Evolutionary conservation across 2,329 filamentous ascomycete species (phyloP).

Genomic region (Fusarium pseudonygamai): DNA sequence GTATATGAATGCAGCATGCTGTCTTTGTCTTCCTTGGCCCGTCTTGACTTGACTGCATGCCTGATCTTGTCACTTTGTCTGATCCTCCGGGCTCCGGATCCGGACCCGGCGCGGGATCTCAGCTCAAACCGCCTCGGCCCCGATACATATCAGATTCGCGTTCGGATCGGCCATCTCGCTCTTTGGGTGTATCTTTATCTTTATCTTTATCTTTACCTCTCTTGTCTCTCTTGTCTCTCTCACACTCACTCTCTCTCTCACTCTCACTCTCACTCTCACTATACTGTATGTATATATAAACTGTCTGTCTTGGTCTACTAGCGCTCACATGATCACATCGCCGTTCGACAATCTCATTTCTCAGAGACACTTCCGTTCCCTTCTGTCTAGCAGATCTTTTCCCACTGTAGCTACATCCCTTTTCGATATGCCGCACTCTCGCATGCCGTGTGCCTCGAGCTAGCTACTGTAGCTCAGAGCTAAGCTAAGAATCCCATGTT

Average conservation of each 20-base stretch:
- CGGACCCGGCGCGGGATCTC: slow-evolving; percentile 5
- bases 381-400: slow-evolving; percentile 1
- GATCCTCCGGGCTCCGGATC: slow-evolving; percentile 8
- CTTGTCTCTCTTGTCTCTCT: background rate
- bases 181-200: background rate
- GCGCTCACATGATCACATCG: slow-evolving; percentile 20
- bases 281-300: background rate
- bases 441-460: background rate
- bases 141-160: background rate
- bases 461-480: background rate
- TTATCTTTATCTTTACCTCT: background rate
- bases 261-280: background rate
- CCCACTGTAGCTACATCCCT: background rate
- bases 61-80: background rate
- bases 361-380: background rate
- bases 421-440: slow-evolving; percentile 6
- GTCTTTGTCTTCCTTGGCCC: background rate
- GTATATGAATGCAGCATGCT: background rate
- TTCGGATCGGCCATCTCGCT: background rate
- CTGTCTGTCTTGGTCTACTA: background rate
- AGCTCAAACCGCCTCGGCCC: slow-evolving; percentile 4
- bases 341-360: slow-evolving; percentile 11
- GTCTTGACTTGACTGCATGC: background rate
- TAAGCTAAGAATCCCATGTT: background rate
- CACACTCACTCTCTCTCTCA: no score